phyloP scores from a whole-genome alignment of 441 rosid genomes.

The Populus hybrid region DNA sequence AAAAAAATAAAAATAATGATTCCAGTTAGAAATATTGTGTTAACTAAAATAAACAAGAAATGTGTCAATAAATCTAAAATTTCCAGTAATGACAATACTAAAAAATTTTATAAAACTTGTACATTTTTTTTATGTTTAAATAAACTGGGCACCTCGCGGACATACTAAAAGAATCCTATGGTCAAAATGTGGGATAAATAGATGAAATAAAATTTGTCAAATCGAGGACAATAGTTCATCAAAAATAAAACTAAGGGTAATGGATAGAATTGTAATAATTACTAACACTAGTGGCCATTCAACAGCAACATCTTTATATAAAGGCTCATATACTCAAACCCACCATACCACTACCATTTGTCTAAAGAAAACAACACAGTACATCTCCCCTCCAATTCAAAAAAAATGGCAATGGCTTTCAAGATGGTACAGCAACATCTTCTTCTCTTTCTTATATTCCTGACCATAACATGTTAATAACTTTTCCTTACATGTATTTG shows the following conservation, averaged over 20 bases:
- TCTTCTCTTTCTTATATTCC: background rate
- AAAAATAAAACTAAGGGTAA: background rate
- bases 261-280: slow-evolving; percentile 30
- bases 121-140: too few species aligned
- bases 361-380: background rate
- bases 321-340: background rate
- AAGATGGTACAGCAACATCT: slow-evolving; percentile 54
- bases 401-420: slow-evolving; percentile 96
- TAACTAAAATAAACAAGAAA: too few species aligned
- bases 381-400: background rate
- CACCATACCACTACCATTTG: slow-evolving; percentile 4
- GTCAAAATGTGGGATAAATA: background rate
- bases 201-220: background rate
- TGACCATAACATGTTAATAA: background rate
- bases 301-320: slow-evolving; percentile 23
- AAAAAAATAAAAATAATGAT: too few species aligned
- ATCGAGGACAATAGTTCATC: background rate
- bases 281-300: slow-evolving; percentile 23
- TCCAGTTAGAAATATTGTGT: too few species aligned
- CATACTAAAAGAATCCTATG: background rate
- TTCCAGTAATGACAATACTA: rapidly evolving
- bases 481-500: background rate
- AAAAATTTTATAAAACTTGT: too few species aligned
- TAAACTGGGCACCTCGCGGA: too few species aligned
- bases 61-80: background rate